phyloP scores from a whole-genome alignment of 2,329 filamentous ascomycete genomes.

The Plenodomus lindquistii region DNA sequence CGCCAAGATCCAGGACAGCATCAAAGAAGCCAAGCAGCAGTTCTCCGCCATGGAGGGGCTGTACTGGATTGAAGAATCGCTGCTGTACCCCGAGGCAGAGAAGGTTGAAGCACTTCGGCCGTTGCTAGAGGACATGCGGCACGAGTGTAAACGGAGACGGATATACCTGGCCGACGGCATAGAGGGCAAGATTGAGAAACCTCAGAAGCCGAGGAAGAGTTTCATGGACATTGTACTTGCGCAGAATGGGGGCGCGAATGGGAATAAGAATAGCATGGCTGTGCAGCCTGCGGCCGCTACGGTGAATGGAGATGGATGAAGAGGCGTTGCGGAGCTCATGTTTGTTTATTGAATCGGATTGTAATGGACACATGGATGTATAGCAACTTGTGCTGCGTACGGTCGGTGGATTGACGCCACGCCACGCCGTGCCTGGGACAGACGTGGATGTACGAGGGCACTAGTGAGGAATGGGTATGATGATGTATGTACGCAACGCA shows the following conservation, averaged over 20 bases:
- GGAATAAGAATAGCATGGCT: neutral
- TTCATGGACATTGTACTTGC: slow-evolving; percentile 42
- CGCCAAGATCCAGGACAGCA: slow-evolving; percentile 39
- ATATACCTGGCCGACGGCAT: slow-evolving; percentile 28
- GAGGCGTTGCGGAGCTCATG: too few species aligned
- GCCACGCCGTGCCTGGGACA: too few species aligned
- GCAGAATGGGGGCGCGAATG: slow-evolving; percentile 21
- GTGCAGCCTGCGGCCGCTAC: neutral
- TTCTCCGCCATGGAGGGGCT: slow-evolving; percentile 44
- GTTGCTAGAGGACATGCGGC: slow-evolving; percentile 34
- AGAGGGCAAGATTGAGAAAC: slow-evolving; percentile 26
- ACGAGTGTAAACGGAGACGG: slow-evolving; percentile 29
- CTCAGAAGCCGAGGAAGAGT: slow-evolving; percentile 39
- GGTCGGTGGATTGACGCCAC: too few species aligned
- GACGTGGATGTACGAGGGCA: too few species aligned
- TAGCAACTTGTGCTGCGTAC: too few species aligned
- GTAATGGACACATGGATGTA: too few species aligned
- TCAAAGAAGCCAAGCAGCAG: slow-evolving; percentile 41
- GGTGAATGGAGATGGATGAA: neutral
- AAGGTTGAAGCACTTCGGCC: slow-evolving; percentile 34
- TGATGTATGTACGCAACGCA: too few species aligned
- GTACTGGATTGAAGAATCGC: slow-evolving; percentile 42
- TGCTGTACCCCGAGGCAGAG: slow-evolving; percentile 33
- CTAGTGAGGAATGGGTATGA: too few species aligned
- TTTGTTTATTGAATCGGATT: too few species aligned